A percentile compares a stretch with the other conserved stretches of the same genome.
Evolutionary conservation across 1,284 basidiomycete genomes (phyloP).

Genomic region (Fomitopsis schrenkii): DNA sequence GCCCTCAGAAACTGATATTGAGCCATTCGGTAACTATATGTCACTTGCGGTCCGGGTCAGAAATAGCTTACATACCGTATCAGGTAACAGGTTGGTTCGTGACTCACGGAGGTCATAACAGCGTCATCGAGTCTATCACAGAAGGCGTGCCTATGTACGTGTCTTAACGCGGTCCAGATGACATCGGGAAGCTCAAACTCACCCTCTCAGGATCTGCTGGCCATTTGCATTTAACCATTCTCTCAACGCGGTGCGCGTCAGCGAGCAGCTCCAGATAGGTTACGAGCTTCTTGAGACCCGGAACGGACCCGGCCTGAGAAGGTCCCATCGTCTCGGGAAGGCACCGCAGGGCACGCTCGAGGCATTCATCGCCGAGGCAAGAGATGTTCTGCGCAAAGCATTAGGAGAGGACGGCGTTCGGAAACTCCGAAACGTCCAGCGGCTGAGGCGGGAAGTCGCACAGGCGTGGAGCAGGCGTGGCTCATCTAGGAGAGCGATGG

Average conservation of each 20-base stretch:
- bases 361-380: slow-evolving; percentile 12
- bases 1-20: slow-evolving; percentile 8
- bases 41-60: neutral
- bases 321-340: slow-evolving; percentile 12
- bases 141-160: slow-evolving; percentile 15
- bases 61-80: neutral
- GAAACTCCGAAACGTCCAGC: slow-evolving; percentile 13
- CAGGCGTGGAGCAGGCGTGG: slow-evolving; percentile 1
- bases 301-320: slow-evolving; percentile 15
- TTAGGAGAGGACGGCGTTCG: slow-evolving; percentile 16
- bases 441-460: neutral
- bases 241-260: slow-evolving; percentile 15
- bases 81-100: slow-evolving; percentile 21
- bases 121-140: slow-evolving; percentile 13
- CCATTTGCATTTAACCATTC: slow-evolving; percentile 22
- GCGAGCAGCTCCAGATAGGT: slow-evolving; percentile 16
- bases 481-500: neutral
- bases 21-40: neutral
- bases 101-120: slow-evolving; percentile 21
- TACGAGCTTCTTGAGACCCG: slow-evolving; percentile 29
- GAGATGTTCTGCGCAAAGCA: slow-evolving; percentile 12
- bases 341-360: slow-evolving; percentile 12
- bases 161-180: neutral
- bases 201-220: slow-evolving; percentile 18
- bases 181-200: neutral